Conservation (phyloP, 1,139 yeast genomes). For the Pichia sp. region DNA sequence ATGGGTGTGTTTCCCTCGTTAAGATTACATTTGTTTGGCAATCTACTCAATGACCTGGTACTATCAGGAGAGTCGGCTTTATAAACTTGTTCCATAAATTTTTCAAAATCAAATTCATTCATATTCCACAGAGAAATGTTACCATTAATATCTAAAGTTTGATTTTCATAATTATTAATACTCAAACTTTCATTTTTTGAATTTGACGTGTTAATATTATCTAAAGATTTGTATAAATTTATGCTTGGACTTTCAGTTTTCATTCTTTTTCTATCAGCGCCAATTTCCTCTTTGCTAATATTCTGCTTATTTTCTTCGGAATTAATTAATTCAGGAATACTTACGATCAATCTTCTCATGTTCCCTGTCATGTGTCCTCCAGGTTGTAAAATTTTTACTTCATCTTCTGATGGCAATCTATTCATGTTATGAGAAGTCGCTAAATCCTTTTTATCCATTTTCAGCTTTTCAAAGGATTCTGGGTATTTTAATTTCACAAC, state of each 20-base stretch:
- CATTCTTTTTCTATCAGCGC: slow-evolving; percentile 3
- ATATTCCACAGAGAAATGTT: slow-evolving; percentile 1
- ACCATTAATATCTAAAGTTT: background rate
- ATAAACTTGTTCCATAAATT: slow-evolving; percentile 38
- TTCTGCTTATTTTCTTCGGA: background rate
- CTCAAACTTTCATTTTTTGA: background rate
- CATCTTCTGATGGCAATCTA: slow-evolving; percentile 28
- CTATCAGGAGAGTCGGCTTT: slow-evolving; percentile 22
- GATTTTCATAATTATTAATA: background rate
- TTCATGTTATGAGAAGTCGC: slow-evolving; percentile 13
- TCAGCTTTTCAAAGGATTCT: slow-evolving; percentile 3
- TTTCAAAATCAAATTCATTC: slow-evolving; percentile 34
- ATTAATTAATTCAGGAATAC: slow-evolving; percentile 22
- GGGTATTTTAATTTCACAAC: slow-evolving; percentile 58
- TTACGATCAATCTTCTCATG: slow-evolving; percentile 36
- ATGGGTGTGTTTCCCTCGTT: background rate
- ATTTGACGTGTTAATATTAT: background rate
- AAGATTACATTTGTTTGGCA: slow-evolving; percentile 44
- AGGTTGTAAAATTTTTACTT: slow-evolving; percentile 30
- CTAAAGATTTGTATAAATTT: no score
- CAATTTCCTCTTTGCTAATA: background rate
- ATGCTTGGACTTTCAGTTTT: background rate
- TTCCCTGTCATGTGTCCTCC: slow-evolving; percentile 37
- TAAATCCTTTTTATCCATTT: background rate
- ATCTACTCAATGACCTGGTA: slow-evolving; percentile 31